Base-by-base conservation (phyloP, 2,329 filamentous ascomycete genomes). In the Teratosphaeria nubilosa region DNA sequence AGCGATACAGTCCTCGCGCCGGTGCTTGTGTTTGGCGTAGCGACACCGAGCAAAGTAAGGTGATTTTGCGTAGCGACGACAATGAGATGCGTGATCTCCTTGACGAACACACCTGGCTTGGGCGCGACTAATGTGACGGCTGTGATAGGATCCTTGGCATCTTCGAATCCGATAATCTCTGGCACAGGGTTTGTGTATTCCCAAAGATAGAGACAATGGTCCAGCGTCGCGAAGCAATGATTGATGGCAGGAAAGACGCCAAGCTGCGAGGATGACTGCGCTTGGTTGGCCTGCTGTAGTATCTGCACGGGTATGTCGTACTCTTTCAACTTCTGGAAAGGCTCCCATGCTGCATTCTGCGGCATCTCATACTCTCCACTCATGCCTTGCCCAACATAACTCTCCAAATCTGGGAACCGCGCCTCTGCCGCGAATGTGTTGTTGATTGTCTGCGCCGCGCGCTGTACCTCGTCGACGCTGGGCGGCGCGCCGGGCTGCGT, bases 161-260 rank as follows among this genome's bases (percentile, higher is more conserved):
- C 91, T 71, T 97, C 92, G 68, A 89, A 96, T 20, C 92, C 92
- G 64, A 96, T 87, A 50, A 96, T 80, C 70, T 96, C 89, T 5
- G 92, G 90, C 65, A 92, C 90, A n/a, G 89, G 85, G 70, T 90
- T 83, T 6, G 91, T 96, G 73, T 96, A 99, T 74, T 99, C 92
- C 95, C 95, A 99, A 16, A 99, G 80, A 71, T 96, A 99, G 51
- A 99, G 80, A 62, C 90, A 89, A 75, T 95, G 96, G 76, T 99
- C 94, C 70, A 99, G 94, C 25, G 89, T 85, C 57, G 96, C 88
- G 88, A 91, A 99, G 31, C 92, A 94, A 74, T 97, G 91, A 68
- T 92, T 91, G 68, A 99, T 82, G 74, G 95, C 89, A 20, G 94
- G 89, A 73, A 99, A 97, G 34, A 99, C 78, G 10, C 95, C 95